Base-by-base conservation (phyloP, 345 rosid genomes). In the Syzygium oleosum region DNA sequence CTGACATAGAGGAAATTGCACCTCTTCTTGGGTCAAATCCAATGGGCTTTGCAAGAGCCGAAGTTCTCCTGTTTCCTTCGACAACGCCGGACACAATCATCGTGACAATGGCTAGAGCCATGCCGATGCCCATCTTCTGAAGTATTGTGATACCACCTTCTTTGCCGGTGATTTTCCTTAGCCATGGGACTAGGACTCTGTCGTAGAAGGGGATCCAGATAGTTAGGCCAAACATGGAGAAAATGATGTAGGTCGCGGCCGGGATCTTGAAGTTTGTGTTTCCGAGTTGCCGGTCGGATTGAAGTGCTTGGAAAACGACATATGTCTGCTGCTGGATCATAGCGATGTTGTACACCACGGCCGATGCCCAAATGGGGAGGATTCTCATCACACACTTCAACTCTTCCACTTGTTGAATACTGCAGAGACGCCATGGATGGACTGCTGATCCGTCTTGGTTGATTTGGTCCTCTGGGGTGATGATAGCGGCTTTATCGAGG, bases 351-450 rank as follows among this genome's bases (percentile, higher is more conserved):
- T 84, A 87, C 9, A 89, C 68, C 25, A 87, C 31, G 31, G 51
- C 53, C 4, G 91, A 25, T 7, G 27, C 46, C 89, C 87, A 85
- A 54, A 89, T 87, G 14, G 89, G 87, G 46, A 89, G 25, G 14
- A 85, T 65, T 83, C 89, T 58, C 27, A 90, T 46, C 51, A 93
- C 12, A 56, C 94, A 91, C 87, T 92, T 93, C 29, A 91, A 88
- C 84, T 93, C 96, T 88, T 94, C 96, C 54, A 93, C 91, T 51
- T 92, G 89, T 58, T 94, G 96, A 59, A 91, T 27, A 58, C 92
- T 91, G 88, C 93, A 87, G 2, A 94, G 92, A 59, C 85, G 87
- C 95, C 94, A 92, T n/a, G 94, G 94, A 86, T 90, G 22, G 23
- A 46, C 77, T 5, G 91, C 88, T 2, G 92, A 86, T 25, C 95